These are phyloP conservation scores for Tricholoma saponaceum DNA, from an alignment of 768 basidiomycete genomes.

Conservation along the genomic window DNA sequence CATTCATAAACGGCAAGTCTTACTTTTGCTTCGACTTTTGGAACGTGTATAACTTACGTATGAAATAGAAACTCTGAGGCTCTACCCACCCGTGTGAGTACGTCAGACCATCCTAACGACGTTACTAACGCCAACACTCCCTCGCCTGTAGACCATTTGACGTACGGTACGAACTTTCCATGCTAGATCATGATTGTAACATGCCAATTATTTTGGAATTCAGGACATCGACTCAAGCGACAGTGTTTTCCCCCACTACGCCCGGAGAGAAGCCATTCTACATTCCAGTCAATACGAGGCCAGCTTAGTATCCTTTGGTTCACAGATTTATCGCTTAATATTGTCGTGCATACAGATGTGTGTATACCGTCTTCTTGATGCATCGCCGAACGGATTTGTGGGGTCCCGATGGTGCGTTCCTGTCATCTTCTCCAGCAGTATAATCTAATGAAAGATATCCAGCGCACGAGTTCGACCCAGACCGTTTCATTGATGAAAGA, in stretches of 20 bases:
- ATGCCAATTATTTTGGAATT: too few relatives aligned
- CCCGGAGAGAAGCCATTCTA: background rate
- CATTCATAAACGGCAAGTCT: conserved; percentile 47
- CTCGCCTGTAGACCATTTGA: too few relatives aligned
- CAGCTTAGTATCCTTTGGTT: background rate
- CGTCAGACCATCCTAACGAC: too few relatives aligned
- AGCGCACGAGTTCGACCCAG: conserved; percentile 61
- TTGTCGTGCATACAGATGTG: conserved; percentile 21
- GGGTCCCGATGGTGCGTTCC: conserved; percentile 57
- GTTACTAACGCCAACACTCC: too few relatives aligned
- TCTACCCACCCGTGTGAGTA: conserved; percentile 48
- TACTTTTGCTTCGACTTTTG: background rate
- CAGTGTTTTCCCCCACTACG: background rate
- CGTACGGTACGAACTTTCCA: too few relatives aligned
- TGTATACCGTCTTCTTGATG: conserved; percentile 52
- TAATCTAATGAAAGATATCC: background rate
- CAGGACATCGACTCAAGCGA: background rate
- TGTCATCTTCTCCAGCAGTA: too few relatives aligned
- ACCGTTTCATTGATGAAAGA: conserved; percentile 15
- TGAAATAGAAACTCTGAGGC: conserved; percentile 41
- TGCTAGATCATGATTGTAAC: too few relatives aligned
- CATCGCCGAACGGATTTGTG: conserved; percentile 60
- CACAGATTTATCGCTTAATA: too few relatives aligned
- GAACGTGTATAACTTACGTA: background rate
- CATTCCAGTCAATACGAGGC: background rate